Evolutionary conservation across 1,139 yeast species (phyloP), one percentile per base, ranked within the genome.

Genomic region (Dujonia santamariae): DNA sequence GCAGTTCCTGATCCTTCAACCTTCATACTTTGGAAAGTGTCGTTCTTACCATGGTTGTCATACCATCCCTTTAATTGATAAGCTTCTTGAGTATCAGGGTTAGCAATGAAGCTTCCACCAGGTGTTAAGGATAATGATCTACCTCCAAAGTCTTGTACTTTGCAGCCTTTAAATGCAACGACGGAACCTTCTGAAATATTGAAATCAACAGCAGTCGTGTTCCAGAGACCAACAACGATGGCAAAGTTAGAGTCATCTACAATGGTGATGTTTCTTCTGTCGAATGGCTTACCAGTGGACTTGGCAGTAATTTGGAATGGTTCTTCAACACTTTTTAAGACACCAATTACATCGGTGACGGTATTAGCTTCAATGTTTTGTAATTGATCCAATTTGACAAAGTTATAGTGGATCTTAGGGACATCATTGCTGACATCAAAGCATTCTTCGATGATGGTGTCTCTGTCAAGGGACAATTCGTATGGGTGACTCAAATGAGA

Each of bases 41-140:
- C 80, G 39, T 67, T 63, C 28, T 70, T 69, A 32, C 96, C 97
- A 47, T 77, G 79, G 33, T 81, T 75, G 51, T 87, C 96, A 52
- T 80, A 94, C 99, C 99, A 94, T 4, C 98, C 97, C 58, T 87
- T 86, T 47, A 94, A 72, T 36, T 77, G 73, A 56, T 79, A 87
- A 5, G 97, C 92, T 56, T 88, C 96, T 13, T 86, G 82, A 15
- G 85, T 75, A 52, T 90, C 97, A 1, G 98, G 98, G 47, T 86
- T 85, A 11, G 85, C 72, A 30, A 79, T 58, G 46, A 92, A 63
- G 3, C 86, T 72, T 20, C 96, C 90, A 9, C 87, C 73, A 43
- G 82, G 87, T 15, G 92, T 78, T 57, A 88, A 74, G 2, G 96
- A 83, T 46, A 94, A 69, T 13, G 87, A 76, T 52, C 92, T 80